phyloP scores from a whole-genome alignment of 2,329 filamentous ascomycete genomes.

The Nothopassalora personata region DNA sequence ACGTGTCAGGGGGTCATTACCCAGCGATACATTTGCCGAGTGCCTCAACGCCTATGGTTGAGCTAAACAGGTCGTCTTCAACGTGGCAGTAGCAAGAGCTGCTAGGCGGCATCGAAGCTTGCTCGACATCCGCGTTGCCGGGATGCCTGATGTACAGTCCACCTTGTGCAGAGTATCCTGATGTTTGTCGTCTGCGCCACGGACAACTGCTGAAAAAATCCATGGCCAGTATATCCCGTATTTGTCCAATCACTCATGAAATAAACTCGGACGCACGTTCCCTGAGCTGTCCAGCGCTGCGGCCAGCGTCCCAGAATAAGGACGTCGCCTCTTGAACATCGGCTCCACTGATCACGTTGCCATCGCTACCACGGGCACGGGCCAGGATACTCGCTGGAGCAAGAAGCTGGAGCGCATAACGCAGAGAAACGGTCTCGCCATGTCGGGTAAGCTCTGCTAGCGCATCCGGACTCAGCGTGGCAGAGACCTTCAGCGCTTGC shows the following conservation, averaged over 20 bases:
- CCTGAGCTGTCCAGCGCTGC: constrained; percentile 39
- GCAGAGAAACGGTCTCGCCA: constrained; percentile 80
- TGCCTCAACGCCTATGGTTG: too few relatives aligned
- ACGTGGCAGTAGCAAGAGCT: too few relatives aligned
- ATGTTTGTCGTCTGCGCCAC: too few relatives aligned
- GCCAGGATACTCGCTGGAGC: constrained; percentile 87
- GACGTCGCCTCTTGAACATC: constrained; percentile 51
- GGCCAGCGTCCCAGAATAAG: constrained; percentile 45
- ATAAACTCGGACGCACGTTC: constrained; percentile 32
- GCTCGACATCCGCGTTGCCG: too few relatives aligned
- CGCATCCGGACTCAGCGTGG: constrained; percentile 73
- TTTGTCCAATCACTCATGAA: constrained; percentile 29
- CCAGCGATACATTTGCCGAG: too few relatives aligned
- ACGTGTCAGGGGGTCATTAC: background rate
- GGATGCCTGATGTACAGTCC: too few relatives aligned
- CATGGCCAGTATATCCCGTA: background rate
- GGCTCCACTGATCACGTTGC: constrained; percentile 42
- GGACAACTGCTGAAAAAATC: background rate
- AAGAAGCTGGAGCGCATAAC: constrained; percentile 89
- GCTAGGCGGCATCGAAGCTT: too few relatives aligned
- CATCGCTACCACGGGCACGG: constrained; percentile 53
- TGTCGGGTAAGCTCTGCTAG: constrained; percentile 82
- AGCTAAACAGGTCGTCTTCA: too few relatives aligned
- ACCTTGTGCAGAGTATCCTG: too few relatives aligned
- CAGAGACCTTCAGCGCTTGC: constrained; percentile 62